A percentile compares a stretch with the other conserved stretches of the same genome.
These are phyloP conservation scores for Trypanosoma grayi DNA, from an alignment of 208 protist species.

Conservation along the genomic window DNA sequence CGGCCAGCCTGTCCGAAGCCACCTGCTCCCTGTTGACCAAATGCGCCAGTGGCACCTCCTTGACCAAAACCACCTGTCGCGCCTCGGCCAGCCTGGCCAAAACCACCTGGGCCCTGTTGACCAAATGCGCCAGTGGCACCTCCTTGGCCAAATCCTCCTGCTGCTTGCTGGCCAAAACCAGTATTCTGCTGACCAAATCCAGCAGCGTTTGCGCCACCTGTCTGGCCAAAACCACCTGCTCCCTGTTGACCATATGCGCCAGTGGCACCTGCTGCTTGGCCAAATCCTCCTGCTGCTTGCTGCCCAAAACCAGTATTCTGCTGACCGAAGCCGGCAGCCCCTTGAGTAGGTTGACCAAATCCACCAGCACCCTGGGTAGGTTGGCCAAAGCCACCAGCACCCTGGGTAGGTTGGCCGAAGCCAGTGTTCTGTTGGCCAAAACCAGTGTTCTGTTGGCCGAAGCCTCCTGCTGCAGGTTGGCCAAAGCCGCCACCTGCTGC, in stretches of 20 bases:
- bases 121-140: conserved; percentile 34
- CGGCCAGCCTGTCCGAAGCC: conserved; percentile 31
- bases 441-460: conserved; percentile 33
- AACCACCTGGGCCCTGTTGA: conserved; percentile 26
- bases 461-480: conserved; percentile 24
- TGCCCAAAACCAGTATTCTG: conserved; percentile 30
- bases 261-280: conserved; percentile 12
- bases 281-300: conserved; percentile 24
- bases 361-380: conserved; percentile 15
- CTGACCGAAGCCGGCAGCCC: conserved; percentile 27
- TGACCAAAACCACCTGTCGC: conserved; percentile 30
- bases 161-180: conserved; percentile 23
- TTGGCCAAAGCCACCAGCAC: too few relatives aligned
- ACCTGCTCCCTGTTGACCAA: conserved; percentile 15
- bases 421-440: conserved; percentile 37
- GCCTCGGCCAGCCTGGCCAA: conserved; percentile 9
- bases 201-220: background rate
- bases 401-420: conserved; percentile 23
- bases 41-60: conserved; percentile 3
- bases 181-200: conserved; percentile 29
- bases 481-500: conserved; percentile 16
- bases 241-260: conserved; percentile 42
- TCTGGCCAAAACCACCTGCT: conserved; percentile 50
- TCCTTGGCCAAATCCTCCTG: conserved; percentile 26
- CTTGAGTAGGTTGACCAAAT: conserved; percentile 36